Evolutionary conservation across 352 stramenopile genomes (phyloP), one percentile per base, ranked within the genome.

Genomic region (Pythium oligandrum): DNA sequence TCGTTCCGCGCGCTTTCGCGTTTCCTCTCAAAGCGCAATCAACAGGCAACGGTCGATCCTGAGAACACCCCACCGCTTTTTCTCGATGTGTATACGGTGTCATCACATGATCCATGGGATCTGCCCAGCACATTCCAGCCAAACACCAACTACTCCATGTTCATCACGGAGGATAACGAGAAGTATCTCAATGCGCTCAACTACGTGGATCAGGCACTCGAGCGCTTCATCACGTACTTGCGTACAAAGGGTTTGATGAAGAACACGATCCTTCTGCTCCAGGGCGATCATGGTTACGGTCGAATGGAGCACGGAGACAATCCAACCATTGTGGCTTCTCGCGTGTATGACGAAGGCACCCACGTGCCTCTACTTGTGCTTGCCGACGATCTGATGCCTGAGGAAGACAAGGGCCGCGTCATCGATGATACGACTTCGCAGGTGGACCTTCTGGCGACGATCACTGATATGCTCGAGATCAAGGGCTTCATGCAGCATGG

Each of bases 191-290:
- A 63, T n/a, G 17, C 55, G 9, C 35, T 63, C 35, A 43, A 57
- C 48, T 63, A 40, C 35, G 42, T 44, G 42, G 55, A 63, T 40
- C 42, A 63, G 48, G 12, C 17, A 4, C 48, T 63, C 31, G 55
- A 42, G 12, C 38, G 40, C 36, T 40, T 63, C 10, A 48, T 63
- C 12, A 48, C 12, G 5, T 48, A 36, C 11, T 38, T 63, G 32
- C 55, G 55, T 4, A 4, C 3, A 12, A 46, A 53, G 26, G 44
- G 44, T 7, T 38, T 63, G 34, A 11, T 63, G 34, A 12, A 63
- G 17, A 63, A 63, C 37, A 63, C 55, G 42, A 53, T 63, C 31
- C n/a, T 63, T 4, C 26, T 63, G 7, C 51, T 63, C 48, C 11
- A 63, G 34, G 55, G 55, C 4, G 55, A 63, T 30, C 55, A 63